Conservation (phyloP, 495 filamentous ascomycete genomes). For the Wilcoxina mikolae region DNA sequence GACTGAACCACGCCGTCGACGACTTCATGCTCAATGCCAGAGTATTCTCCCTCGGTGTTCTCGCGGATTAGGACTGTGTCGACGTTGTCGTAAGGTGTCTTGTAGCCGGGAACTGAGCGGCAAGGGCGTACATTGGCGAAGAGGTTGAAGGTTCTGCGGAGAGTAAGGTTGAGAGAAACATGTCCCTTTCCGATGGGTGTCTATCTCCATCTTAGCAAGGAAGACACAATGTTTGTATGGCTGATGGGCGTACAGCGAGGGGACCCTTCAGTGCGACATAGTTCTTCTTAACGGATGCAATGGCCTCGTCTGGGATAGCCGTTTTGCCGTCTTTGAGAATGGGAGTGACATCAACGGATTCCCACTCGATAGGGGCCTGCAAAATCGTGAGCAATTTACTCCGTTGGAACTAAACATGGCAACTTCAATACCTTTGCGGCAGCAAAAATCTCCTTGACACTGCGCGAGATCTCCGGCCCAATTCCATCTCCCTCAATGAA, state of each 20-base stretch:
- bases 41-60: constrained; percentile 99
- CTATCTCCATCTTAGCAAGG: constrained; percentile 32
- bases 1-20: constrained; percentile 95
- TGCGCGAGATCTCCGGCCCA: constrained; percentile 91
- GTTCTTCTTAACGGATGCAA: constrained; percentile 78
- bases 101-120: constrained; percentile 89
- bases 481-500: constrained; percentile 98
- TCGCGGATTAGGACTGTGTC: constrained; percentile 97
- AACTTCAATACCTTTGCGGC: constrained; percentile 70
- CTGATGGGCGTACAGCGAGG: constrained; percentile 51
- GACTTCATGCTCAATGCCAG: constrained; percentile 95
- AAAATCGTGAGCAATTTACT: background rate
- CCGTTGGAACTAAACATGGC: constrained; percentile 12
- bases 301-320: constrained; percentile 76
- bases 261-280: constrained; percentile 95
- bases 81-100: constrained; percentile 96
- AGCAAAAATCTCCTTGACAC: constrained; percentile 92
- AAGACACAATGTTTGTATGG: too few species aligned
- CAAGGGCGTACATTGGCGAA: constrained; percentile 98
- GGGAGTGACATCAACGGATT: constrained; percentile 89
- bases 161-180: constrained; percentile 95
- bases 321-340: constrained; percentile 85
- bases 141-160: constrained; percentile 97
- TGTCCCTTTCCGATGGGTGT: constrained; percentile 97
- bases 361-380: constrained; percentile 88